These are phyloP conservation scores for Rhodotorula sp. DNA, from an alignment of 1,284 basidiomycete species.

Conservation along the genomic window DNA sequence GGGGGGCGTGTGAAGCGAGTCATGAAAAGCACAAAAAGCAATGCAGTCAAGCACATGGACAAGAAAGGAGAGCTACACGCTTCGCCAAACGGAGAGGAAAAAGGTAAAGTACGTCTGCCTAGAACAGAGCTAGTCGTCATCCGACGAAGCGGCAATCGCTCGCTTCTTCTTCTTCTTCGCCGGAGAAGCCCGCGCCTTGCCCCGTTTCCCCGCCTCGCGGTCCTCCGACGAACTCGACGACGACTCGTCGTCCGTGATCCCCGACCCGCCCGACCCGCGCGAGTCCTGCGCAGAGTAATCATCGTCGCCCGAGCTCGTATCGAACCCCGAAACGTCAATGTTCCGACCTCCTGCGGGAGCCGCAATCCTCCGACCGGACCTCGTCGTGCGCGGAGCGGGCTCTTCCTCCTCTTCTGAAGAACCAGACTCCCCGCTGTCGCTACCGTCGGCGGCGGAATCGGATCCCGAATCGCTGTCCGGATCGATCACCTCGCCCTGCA, in stretches of 20 bases:
- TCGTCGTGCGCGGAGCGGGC: background rate
- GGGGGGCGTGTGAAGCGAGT: background rate
- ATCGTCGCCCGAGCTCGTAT: background rate
- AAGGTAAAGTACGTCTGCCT: background rate
- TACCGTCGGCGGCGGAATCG: background rate
- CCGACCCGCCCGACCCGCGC: background rate
- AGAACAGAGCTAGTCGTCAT: background rate
- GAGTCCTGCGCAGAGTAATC: background rate
- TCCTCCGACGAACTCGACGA: constrained; percentile 92
- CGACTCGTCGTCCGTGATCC: background rate
- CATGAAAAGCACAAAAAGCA: background rate
- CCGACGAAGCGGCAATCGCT: constrained; percentile 50
- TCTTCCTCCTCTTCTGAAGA: background rate
- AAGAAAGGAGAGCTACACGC: background rate
- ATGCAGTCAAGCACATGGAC: background rate
- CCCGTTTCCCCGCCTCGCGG: constrained; percentile 44
- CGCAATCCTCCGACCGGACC: background rate
- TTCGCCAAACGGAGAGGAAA: no score
- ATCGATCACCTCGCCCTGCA: background rate
- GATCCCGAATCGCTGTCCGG: background rate
- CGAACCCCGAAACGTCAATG: background rate
- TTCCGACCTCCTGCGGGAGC: no score
- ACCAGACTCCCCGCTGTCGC: background rate
- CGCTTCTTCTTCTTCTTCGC: constrained; percentile 79
- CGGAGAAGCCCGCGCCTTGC: constrained; percentile 45